Base-by-base conservation (phyloP, 2,329 filamentous ascomycete genomes). In the Decorospora gaudefroyi region DNA sequence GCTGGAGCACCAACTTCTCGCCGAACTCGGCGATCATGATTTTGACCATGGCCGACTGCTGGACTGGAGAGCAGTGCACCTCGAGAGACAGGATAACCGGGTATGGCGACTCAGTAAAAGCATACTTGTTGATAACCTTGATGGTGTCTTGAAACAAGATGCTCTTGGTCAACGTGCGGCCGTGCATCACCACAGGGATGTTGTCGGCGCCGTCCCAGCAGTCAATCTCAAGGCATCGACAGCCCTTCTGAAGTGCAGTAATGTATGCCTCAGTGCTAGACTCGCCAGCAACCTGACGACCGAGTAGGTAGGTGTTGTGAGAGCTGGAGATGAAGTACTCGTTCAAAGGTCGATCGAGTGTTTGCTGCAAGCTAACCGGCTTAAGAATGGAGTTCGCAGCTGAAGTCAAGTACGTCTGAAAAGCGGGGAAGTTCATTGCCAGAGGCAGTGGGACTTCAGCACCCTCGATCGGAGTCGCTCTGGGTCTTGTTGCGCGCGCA, bases 251-350 rank as follows among this genome's bases (percentile, higher is more conserved):
- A 5, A 99, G 79, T 3, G 91, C 89, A 6, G 85, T 84, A 59
- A 97, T 95, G 72, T 99, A 99, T 29, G 90, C 90, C 70, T 99
- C 93, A 2, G 95, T 88, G 64, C 91, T 97, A 2, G 93, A 96
- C 30, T 88, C 82, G 18, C 92, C 92, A 8, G 85, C 87, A 2
- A 97, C 85, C 69, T 99, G 93, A 40, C 91, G 85, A 10, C 93
- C 93, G 4, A 95, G 78, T 1, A 99, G 84, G 64, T 99, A 99
- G 0, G 93, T 99, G 72, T 99, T 99, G 77, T 99, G 93, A 1
- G 93, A 97, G 74, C 91, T 96, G 1, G 92, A 97, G 56, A 99
- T 93, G 75, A 90, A 96, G 71, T 99, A 99, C 67, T 97, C 92
- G 67, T 95, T 96, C 68, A 97, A 76, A 0, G 93, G 93, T 16